phyloP scores from a whole-genome alignment of 306 rosid genomes.

The Quillaja saponaria region DNA sequence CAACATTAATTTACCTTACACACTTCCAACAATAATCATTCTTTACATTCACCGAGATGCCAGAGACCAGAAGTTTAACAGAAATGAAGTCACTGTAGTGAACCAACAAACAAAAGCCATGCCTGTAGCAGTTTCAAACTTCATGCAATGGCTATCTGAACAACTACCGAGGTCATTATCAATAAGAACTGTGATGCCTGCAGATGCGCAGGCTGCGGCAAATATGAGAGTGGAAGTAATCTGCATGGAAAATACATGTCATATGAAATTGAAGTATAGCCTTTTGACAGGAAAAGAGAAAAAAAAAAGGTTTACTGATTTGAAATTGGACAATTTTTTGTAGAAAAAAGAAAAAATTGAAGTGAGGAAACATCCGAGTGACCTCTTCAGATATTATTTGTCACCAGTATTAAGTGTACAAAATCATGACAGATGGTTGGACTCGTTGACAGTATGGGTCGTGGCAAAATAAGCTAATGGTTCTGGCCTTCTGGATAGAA shows the following conservation, averaged over 20 bases:
- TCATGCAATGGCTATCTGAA: conserved; percentile 61
- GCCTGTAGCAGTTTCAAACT: conserved; percentile 83
- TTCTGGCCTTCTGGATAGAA: too few relatives aligned
- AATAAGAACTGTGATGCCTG: conserved; percentile 89
- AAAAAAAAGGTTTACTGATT: too few relatives aligned
- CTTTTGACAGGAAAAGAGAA: too few relatives aligned
- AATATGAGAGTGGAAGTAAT: conserved; percentile 77
- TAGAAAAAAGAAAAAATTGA: not conserved
- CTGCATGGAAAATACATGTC: conserved; percentile 45
- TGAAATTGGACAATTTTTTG: too few relatives aligned
- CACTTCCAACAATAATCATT: conserved; percentile 15
- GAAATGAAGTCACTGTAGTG: conserved; percentile 72
- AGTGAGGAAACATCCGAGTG: not conserved
- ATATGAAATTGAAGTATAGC: conserved; percentile 19
- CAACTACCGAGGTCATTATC: conserved; percentile 78
- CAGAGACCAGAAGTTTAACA: conserved; percentile 79
- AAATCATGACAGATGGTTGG: not conserved
- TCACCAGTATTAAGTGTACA: not conserved
- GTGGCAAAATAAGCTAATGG: too few relatives aligned
- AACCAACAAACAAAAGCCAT: conserved; percentile 92
- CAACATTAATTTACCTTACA: conserved; percentile 25
- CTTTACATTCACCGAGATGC: conserved; percentile 51
- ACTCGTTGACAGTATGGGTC: too few relatives aligned
- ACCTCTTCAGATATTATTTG: conserved; percentile 2
- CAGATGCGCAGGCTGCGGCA: conserved; percentile 96